Evolutionary conservation across 73 alveolate species (phyloP), one percentile per base, ranked within the genome.

Genomic region (Diophrys appendiculata): DNA sequence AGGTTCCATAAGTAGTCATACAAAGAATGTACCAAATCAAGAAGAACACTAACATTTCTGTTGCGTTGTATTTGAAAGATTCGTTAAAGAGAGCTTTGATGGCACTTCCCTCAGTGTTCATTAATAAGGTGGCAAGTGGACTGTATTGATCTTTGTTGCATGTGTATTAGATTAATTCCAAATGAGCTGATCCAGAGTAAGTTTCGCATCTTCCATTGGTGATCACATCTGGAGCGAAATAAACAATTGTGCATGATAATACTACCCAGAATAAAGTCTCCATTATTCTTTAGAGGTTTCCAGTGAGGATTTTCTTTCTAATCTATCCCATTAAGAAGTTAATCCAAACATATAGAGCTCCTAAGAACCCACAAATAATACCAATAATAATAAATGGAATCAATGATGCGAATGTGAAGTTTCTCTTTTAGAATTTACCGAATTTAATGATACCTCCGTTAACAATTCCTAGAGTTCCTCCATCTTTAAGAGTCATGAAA

Each of bases 1-100:
- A 83, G n/a, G 90, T 54, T 0, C 96, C 96, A 73, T 90, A 90
- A 23, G 88, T 77, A 11, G 68, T 34, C 28, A 69, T 76, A 1
- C 82, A 52, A 23, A 83, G 72, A 13, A 69, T 24, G 54, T 83
- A 83, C 87, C 87, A 76, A 56, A 67, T 53, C 1, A 64, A 13
- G 68, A 83, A 83, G 87, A 69, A 83, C 13, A 75, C 33, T 29
- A 73, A 27, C 28, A 82, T 24, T 26, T 65, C 35, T 0, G 79
- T 53, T 22, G 54, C 65, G 31, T 82, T 77, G 74, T 71, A 82
- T 22, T 56, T 13, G 32, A 76, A 73, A 2, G 34, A 2, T 64
- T 73, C 53, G 18, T 55, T 32, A 3, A 82, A 56, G 43, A 83
- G 52, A 28, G 82, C 84, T 52, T 77, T 76, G 53, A 83, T 83